These are phyloP conservation scores for Colletotrichum truncatum DNA, from an alignment of 2,329 filamentous ascomycete species.

Conservation along the genomic window DNA sequence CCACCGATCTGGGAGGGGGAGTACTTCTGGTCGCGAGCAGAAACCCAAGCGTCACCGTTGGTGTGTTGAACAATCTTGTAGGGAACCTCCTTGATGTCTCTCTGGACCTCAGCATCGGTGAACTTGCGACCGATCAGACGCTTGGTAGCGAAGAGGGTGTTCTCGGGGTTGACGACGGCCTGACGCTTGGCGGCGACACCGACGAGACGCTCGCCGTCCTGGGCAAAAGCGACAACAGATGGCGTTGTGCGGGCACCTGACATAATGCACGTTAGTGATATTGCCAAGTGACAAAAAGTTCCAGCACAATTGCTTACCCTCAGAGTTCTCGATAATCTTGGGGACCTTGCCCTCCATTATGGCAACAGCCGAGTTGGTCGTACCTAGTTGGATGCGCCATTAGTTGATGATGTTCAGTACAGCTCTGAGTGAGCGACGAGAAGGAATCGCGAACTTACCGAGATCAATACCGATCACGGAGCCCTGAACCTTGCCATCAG, in stretches of 20 bases:
- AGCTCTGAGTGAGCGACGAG: not conserved
- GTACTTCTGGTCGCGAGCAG: conserved; percentile 93
- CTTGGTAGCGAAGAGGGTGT: conserved; percentile 98
- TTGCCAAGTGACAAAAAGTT: not conserved
- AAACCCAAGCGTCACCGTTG: conserved; percentile 97
- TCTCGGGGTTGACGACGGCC: conserved; percentile 97
- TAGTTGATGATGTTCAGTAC: not conserved
- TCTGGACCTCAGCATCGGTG: conserved; percentile 91
- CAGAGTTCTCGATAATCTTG: conserved; percentile 97
- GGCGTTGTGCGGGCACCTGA: conserved; percentile 88
- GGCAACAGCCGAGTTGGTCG: conserved; percentile 97
- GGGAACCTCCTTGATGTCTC: conserved; percentile 95
- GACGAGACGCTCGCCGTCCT: conserved; percentile 94
- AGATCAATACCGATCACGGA: conserved; percentile 98
- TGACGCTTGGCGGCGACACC: conserved; percentile 98
- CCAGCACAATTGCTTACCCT: conserved; percentile 67
- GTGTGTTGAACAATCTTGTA: conserved; percentile 98
- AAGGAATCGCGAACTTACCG: conserved; percentile 62
- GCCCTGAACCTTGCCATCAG: conserved; percentile 88
- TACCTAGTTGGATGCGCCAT: conserved; percentile 58
- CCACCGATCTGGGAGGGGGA: conserved; percentile 98
- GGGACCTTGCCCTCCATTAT: conserved; percentile 97
- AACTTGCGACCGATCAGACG: conserved; percentile 98
- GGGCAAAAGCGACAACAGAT: conserved; percentile 93
- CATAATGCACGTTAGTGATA: not conserved